Evolutionary conservation across 768 basidiomycete genomes (phyloP).

Genomic region (Termitomyces sp.): DNA sequence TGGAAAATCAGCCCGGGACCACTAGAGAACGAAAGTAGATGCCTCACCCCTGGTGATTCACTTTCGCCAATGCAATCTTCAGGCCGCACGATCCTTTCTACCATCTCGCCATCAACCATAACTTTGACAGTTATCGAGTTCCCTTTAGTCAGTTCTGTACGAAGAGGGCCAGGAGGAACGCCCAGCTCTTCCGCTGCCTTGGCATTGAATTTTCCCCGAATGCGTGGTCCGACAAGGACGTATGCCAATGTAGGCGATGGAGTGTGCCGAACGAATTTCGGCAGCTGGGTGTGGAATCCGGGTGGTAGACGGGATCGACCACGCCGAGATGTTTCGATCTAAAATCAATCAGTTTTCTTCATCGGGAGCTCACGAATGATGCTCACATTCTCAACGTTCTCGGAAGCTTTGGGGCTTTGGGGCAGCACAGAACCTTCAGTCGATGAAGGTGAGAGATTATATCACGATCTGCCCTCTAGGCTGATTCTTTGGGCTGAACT

Average conservation of each 20-base stretch:
- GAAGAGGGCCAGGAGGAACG: conserved; percentile 50
- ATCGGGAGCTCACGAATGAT: not conserved
- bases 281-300: conserved; percentile 33
- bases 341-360: not conserved
- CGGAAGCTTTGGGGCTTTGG: not conserved
- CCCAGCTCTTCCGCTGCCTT: conserved; percentile 58
- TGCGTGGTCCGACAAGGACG: conserved; percentile 44
- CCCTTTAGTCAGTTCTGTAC: conserved; percentile 61
- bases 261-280: conserved; percentile 21
- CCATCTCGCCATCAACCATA: conserved; percentile 32
- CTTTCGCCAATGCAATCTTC: conserved; percentile 56
- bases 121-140: conserved; percentile 53
- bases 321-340: conserved; percentile 26
- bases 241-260: conserved; percentile 37
- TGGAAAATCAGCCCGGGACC: not conserved
- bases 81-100: conserved; percentile 46
- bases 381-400: not conserved
- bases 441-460: not conserved
- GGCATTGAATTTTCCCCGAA: conserved; percentile 69
- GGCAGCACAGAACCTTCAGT: not conserved
- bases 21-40: not conserved
- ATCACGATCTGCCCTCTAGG: not conserved
- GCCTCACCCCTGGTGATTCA: conserved; percentile 39
- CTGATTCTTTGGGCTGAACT: not conserved
- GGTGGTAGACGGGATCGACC: conserved; percentile 17